Percentiles rank a stretch among this genome's conserved stretches.
These are phyloP conservation scores for Funneliformis caledonium DNA, from an alignment of 371 early-diverging fungal genomes.

Conservation along the genomic window DNA sequence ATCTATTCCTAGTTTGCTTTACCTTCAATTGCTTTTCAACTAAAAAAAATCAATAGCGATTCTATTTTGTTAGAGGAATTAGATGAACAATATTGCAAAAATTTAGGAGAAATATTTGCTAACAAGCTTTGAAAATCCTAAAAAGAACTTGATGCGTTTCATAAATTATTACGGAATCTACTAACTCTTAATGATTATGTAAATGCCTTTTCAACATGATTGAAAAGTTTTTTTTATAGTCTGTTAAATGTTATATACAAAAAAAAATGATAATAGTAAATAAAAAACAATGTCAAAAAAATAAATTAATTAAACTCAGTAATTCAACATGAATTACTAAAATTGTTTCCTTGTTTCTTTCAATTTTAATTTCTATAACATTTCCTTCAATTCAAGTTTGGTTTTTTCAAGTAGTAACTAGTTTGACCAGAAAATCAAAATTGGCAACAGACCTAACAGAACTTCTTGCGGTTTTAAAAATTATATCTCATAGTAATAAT, in stretches of 20 bases:
- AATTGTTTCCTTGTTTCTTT: neutral
- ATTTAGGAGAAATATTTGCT: neutral
- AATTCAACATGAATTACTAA: neutral
- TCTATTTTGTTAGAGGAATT: neutral
- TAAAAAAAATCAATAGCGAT: neutral
- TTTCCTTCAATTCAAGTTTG: neutral
- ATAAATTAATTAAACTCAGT: neutral
- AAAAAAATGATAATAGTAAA: constrained; percentile 6
- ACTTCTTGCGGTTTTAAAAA: neutral
- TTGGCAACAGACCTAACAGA: neutral
- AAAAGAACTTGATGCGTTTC: neutral
- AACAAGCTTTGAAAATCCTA: neutral
- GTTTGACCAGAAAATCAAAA: neutral
- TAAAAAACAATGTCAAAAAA: neutral
- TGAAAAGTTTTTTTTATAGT: neutral
- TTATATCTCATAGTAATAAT: constrained; percentile 1
- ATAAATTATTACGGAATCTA: neutral
- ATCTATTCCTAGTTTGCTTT: neutral
- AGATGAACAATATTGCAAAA: neutral
- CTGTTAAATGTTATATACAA: neutral
- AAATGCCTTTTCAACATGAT: neutral
- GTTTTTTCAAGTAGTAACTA: constrained; percentile 7
- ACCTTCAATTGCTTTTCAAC: neutral
- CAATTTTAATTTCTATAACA: constrained; percentile 12
- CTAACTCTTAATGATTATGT: neutral